Evolutionary conservation across 2,329 filamentous ascomycete genomes (phyloP).

Genomic region (Didymella pinodella): DNA sequence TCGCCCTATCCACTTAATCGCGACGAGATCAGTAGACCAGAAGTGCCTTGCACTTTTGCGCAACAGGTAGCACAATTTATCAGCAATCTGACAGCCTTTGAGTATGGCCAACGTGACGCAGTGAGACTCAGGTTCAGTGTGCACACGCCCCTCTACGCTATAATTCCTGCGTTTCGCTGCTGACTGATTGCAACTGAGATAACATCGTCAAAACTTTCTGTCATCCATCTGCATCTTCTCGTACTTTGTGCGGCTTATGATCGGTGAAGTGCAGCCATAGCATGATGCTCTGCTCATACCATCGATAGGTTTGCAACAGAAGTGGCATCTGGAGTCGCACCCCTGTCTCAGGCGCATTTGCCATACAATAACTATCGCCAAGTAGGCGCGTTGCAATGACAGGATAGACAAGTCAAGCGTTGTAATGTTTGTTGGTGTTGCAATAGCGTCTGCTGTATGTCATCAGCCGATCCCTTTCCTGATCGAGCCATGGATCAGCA

Average conservation of each 20-base stretch:
- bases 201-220: too few species aligned
- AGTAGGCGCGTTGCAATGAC: not conserved
- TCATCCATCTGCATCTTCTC: not conserved
- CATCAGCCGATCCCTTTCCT: constrained; percentile 13
- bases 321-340: not conserved
- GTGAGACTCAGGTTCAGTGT: not conserved
- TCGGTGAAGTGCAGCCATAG: not conserved
- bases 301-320: not conserved
- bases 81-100: not conserved
- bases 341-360: not conserved
- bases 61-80: not conserved
- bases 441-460: not conserved
- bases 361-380: not conserved
- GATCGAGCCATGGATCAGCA: not conserved
- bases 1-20: too few species aligned
- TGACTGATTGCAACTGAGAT: not conserved
- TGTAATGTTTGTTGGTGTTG: not conserved
- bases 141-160: not conserved
- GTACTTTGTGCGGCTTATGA: not conserved
- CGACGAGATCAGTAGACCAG: not conserved
- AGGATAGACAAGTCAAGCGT: not conserved
- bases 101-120: not conserved
- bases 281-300: not conserved
- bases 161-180: not conserved
- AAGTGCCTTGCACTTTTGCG: not conserved